Percentiles rank a stretch among this genome's conserved stretches.
phyloP scores from a whole-genome alignment of 2,329 filamentous ascomycete species.

The Calonectria ilicicola region DNA sequence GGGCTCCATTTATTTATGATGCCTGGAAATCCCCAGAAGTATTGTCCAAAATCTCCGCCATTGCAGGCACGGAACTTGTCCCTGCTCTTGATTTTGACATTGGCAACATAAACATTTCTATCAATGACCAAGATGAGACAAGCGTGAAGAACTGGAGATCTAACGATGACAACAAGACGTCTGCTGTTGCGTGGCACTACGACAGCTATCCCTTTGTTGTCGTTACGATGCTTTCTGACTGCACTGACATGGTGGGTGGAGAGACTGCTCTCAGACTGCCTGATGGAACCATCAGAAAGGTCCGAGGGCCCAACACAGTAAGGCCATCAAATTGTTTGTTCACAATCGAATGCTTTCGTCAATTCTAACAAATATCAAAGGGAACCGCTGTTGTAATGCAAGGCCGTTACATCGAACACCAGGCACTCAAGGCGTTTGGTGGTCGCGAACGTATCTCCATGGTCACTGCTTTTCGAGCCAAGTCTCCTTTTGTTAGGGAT shows the following conservation, averaged over 20 bases:
- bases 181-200: conserved; percentile 72
- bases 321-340: conserved; percentile 44
- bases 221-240: conserved; percentile 74
- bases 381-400: conserved; percentile 73
- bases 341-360: conserved; percentile 53
- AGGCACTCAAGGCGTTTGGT: conserved; percentile 69
- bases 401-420: conserved; percentile 75
- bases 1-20: conserved; percentile 7
- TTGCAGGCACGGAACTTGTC: conserved; percentile 67
- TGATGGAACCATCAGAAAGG: conserved; percentile 65
- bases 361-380: conserved; percentile 42
- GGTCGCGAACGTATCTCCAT: conserved; percentile 73
- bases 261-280: conserved; percentile 69
- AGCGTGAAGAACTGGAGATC: conserved; percentile 29
- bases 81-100: conserved; percentile 67
- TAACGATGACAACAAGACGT: conserved; percentile 57
- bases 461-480: conserved; percentile 75
- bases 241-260: conserved; percentile 71
- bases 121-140: conserved; percentile 50
- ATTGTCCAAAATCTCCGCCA: conserved; percentile 60
- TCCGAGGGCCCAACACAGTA: conserved; percentile 68
- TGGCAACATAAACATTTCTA: conserved; percentile 63
- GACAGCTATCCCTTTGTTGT: conserved; percentile 76
- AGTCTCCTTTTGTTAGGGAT: conserved; percentile 64
- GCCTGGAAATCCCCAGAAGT: conserved; percentile 58